These are phyloP conservation scores for Smithsoniella earleae DNA, from an alignment of 163 green algal species.

Conservation along the genomic window DNA sequence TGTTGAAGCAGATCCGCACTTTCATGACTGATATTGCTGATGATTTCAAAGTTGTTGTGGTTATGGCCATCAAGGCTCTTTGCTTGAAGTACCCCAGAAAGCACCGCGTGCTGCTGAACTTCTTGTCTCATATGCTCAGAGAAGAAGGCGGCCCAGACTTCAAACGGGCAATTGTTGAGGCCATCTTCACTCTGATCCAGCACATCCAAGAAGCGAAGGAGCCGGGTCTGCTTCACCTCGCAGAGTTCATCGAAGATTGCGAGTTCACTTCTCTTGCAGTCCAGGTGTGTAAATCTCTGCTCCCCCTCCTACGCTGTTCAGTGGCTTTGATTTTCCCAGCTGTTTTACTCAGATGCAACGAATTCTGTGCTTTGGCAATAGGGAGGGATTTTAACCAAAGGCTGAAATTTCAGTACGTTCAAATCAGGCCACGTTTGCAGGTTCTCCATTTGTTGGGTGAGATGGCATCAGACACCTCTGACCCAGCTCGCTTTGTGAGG, in stretches of 20 bases:
- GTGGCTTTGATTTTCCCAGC: too few species aligned
- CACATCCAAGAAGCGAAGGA: slow-evolving; percentile 95
- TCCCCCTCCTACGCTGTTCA: too few species aligned
- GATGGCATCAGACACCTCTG: slow-evolving; percentile 80
- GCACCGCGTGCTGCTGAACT: slow-evolving; percentile 93
- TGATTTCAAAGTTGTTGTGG: slow-evolving; percentile 81
- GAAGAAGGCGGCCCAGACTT: slow-evolving; percentile 98
- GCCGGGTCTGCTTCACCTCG: slow-evolving; percentile 85
- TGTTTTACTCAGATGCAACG: too few species aligned
- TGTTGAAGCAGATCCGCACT: slow-evolving; percentile 94
- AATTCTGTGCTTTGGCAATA: too few species aligned
- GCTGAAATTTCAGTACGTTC: too few species aligned
- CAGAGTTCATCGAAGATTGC: slow-evolving; percentile 99
- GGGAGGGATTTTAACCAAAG: too few species aligned
- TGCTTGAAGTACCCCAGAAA: slow-evolving; percentile 97
- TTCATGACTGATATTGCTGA: slow-evolving; percentile 98
- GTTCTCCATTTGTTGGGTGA: slow-evolving; percentile 81
- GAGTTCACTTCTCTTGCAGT: slow-evolving; percentile 95
- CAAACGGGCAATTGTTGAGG: slow-evolving; percentile 89
- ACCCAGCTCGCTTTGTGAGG: slow-evolving; percentile 43
- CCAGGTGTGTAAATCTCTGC: slow-evolving; percentile 43
- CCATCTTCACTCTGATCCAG: slow-evolving; percentile 76
- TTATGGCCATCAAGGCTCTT: slow-evolving; percentile 75
- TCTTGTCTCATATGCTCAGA: slow-evolving; percentile 84
- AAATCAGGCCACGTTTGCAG: too few species aligned